Base-by-base conservation (phyloP, 805 yeast species). In the Hemisphaericaspora nanyangensis region DNA sequence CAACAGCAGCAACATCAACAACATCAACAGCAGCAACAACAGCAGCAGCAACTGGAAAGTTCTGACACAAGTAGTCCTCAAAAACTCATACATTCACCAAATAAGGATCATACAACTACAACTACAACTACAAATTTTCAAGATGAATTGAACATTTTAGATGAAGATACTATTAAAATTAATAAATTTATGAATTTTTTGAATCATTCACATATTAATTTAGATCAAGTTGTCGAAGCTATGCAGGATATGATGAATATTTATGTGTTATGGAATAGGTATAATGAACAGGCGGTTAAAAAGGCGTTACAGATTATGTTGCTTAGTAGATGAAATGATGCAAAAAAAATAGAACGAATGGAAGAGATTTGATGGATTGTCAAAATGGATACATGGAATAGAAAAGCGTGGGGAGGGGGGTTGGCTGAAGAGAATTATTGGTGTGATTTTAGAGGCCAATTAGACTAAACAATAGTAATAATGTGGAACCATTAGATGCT, bases 231-330 rank as follows among this genome's bases (percentile, higher is more conserved):
- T 5, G 79, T 84, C 31, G 91, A 85, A 43, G 82, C 89, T 10
- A 79, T 89, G 20, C 97, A 91, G 56, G 96, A 89, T 49, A 63
- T 89, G 53, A 72, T 91, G 30, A 79, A 85, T 3, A 60, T 90
- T 3, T 91, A 90, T 56, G 90, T 87, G 34, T 74, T 78, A 6
- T 90, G 97, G 96, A 88, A 85, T 47, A 58, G 77, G n/a, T 89
- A 85, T 53, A 87, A 85, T 51, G 96, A 86, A 55, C 70, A 67
- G 24, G 58, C 65, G 46, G 74, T 79, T 15, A 71, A 77, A 42
- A 74, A 72, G 44, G 65, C 71, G 2, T 54, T 77, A 12, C 79
- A 73, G 42, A 44, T 51, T 31, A 66, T 68, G 72, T 48, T 69
- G 22, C 43, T 67, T 31, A 58, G 56, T 29, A 49, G 68, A n/a